Conservation (phyloP, 176 grass and related monocot species). For the Oryza officinalis region DNA sequence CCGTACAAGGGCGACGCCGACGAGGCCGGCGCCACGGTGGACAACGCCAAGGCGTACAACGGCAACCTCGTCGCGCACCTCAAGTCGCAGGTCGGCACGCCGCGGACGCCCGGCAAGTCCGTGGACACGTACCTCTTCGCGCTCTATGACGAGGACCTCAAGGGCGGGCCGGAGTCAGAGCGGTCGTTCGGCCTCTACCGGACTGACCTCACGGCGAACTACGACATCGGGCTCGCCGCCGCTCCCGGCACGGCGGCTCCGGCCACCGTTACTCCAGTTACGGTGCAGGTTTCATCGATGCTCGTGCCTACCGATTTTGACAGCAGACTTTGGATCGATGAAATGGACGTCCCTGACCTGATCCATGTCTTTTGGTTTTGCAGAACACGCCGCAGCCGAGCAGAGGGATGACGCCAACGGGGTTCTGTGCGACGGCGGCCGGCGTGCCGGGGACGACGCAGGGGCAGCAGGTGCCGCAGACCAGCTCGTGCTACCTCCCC, state of each 20-base stretch:
- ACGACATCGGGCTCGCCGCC: slow-evolving; percentile 61
- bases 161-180: slow-evolving; percentile 76
- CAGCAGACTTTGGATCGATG: background rate
- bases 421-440: slow-evolving; percentile 45
- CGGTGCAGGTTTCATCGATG: slow-evolving; percentile 41
- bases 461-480: slow-evolving; percentile 34
- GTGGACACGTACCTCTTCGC: slow-evolving; percentile 97
- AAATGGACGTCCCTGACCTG: slow-evolving; percentile 3
- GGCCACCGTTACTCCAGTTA: slow-evolving; percentile 24
- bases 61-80: slow-evolving; percentile 85
- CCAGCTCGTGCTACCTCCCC: slow-evolving; percentile 43
- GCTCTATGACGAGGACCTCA: slow-evolving; percentile 99
- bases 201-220: slow-evolving; percentile 74
- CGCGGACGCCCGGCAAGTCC: slow-evolving; percentile 67
- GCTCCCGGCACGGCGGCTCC: slow-evolving; percentile 19
- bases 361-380: background rate
- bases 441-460: slow-evolving; percentile 36
- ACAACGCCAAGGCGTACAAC: slow-evolving; percentile 87
- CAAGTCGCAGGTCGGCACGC: slow-evolving; percentile 69
- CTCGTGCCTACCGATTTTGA: background rate
- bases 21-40: slow-evolving; percentile 73
- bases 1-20: slow-evolving; percentile 76
- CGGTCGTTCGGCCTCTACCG: slow-evolving; percentile 84
- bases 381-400: slow-evolving; percentile 26
- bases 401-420: slow-evolving; percentile 16